phyloP scores from a whole-genome alignment of 805 yeast species.

The Scheffersomyces amazonensis region DNA sequence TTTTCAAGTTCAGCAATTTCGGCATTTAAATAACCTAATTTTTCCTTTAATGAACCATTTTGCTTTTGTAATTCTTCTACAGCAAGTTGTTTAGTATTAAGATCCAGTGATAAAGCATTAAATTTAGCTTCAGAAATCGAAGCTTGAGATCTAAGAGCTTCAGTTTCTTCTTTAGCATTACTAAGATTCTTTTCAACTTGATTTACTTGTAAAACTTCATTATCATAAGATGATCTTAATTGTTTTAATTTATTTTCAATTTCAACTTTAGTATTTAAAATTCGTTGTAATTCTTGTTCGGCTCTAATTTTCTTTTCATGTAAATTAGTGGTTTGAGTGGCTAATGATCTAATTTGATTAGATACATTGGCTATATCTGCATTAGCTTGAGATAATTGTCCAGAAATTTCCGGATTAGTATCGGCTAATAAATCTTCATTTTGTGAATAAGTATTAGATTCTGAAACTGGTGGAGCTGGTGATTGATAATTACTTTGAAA shows the following conservation, averaged over 20 bases:
- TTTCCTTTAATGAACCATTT: constrained; percentile 64
- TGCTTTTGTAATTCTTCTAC: constrained; percentile 68
- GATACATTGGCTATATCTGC: constrained; percentile 85
- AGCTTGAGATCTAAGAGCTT: constrained; percentile 65
- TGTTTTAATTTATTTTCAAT: constrained; percentile 68
- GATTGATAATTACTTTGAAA: constrained; percentile 1
- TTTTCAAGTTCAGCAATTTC: constrained; percentile 59
- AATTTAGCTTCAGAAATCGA: constrained; percentile 76
- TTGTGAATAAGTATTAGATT: constrained; percentile 1
- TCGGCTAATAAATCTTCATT: constrained; percentile 57
- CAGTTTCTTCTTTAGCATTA: constrained; percentile 64
- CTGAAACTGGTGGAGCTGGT: background rate
- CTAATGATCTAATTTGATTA: constrained; percentile 76
- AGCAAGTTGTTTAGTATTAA: constrained; percentile 56
- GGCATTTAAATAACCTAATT: constrained; percentile 62
- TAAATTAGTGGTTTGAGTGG: constrained; percentile 67
- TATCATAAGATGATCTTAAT: constrained; percentile 69
- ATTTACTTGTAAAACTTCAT: constrained; percentile 72
- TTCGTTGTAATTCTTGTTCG: constrained; percentile 70
- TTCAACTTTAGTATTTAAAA: constrained; percentile 63
- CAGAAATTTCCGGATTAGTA: constrained; percentile 51
- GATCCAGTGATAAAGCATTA: constrained; percentile 64
- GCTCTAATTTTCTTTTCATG: constrained; percentile 72
- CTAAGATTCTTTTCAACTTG: constrained; percentile 63
- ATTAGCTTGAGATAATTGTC: constrained; percentile 72